phyloP scores from a whole-genome alignment of 139 green algal genomes.

The Dunaliella sp. region DNA sequence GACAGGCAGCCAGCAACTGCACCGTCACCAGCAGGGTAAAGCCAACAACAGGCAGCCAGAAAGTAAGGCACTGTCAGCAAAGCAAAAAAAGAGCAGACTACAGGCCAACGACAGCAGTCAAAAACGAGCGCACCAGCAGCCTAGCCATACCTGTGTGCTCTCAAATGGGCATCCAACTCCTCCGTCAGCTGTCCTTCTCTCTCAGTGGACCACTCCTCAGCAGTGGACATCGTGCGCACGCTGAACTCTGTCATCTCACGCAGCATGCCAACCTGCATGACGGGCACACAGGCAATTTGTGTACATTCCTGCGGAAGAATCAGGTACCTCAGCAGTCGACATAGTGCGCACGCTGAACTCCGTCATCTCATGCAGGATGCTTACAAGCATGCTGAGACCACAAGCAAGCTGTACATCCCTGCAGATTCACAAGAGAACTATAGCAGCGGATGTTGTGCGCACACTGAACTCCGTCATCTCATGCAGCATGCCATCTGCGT shows the following conservation, averaged over 20 bases:
- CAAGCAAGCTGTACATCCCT: too few species aligned
- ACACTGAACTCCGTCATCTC: constrained; percentile 49
- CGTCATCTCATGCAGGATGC: constrained; percentile 55
- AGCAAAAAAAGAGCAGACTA: too few species aligned
- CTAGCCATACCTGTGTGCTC: constrained; percentile 44
- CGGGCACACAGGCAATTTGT: too few species aligned
- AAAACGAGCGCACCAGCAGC: neutral
- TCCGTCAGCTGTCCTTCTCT: constrained; percentile 55
- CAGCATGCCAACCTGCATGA: constrained; percentile 47
- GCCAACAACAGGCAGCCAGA: too few species aligned
- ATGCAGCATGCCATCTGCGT: constrained; percentile 41
- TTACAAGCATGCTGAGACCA: too few species aligned
- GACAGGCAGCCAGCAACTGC: too few species aligned
- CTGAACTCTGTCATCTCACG: constrained; percentile 51
- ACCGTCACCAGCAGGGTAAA: too few species aligned
- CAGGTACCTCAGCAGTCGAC: constrained; percentile 24
- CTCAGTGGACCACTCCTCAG: constrained; percentile 40
- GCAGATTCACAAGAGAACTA: too few species aligned
- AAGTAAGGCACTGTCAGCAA: too few species aligned
- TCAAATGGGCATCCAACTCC: constrained; percentile 57
- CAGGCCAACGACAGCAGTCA: too few species aligned
- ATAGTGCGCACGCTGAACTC: constrained; percentile 24
- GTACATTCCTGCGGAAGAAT: too few species aligned
- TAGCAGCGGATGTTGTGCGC: constrained; percentile 21
- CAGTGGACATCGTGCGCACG: constrained; percentile 20